A percentile compares a stretch with the other conserved stretches of the same genome.
phyloP scores from a whole-genome alignment of 129 eudicot species.

The Cynara cardunculus region DNA sequence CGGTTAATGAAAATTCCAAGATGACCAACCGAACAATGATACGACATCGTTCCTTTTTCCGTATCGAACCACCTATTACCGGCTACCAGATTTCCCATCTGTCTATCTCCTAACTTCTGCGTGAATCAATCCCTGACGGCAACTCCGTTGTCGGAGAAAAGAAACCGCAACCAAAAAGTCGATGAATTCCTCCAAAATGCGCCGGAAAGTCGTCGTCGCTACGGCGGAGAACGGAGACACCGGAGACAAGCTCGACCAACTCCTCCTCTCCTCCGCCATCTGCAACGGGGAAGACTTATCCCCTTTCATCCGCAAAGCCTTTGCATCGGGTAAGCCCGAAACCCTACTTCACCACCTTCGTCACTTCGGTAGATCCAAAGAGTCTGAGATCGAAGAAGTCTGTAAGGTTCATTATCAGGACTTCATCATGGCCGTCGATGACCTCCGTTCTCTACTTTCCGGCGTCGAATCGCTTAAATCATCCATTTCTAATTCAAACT shows the following conservation, averaged over 20 bases:
- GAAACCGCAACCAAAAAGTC: conserved; percentile 3
- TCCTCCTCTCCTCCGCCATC: conserved; percentile 89
- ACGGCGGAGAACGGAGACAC: conserved; percentile 60
- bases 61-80: conserved; percentile 20
- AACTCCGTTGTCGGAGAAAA: not conserved
- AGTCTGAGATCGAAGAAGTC: conserved; percentile 89
- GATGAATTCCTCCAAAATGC: conserved; percentile 51
- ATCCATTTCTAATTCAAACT: conserved; percentile 55
- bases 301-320: conserved; percentile 88
- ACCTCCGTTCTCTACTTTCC: conserved; percentile 82
- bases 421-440: conserved; percentile 92
- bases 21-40: not conserved
- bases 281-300: conserved; percentile 85
- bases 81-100: not conserved
- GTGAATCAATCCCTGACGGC: conserved; percentile 30
- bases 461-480: conserved; percentile 84
- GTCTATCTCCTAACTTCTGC: conserved; percentile 34
- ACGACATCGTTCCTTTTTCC: conserved; percentile 18
- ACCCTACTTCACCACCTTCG: conserved; percentile 74
- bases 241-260: conserved; percentile 77
- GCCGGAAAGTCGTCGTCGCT: conserved; percentile 63
- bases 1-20: not conserved
- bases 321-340: conserved; percentile 89
- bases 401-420: conserved; percentile 93
- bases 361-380: conserved; percentile 75